phyloP scores from a whole-genome alignment of 331 rosid genomes.

The Cydonia oblonga region DNA sequence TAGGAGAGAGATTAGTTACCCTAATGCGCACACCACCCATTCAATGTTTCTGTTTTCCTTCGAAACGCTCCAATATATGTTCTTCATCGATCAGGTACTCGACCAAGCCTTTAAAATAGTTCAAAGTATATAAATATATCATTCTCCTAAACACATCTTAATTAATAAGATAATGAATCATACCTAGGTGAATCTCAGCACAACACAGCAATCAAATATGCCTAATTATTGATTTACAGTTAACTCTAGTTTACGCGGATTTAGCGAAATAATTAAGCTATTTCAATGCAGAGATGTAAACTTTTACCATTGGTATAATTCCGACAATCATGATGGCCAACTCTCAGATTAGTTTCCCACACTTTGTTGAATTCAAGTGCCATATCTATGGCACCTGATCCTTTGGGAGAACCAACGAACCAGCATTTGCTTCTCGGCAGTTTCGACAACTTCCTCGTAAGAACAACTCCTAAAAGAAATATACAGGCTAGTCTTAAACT shows the following conservation, averaged over 20 bases:
- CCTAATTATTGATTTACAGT: too few relatives aligned
- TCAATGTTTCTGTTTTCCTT: slow-evolving; percentile 7
- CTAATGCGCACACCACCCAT: neutral
- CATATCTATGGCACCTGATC: slow-evolving; percentile 24
- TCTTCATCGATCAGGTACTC: slow-evolving; percentile 56
- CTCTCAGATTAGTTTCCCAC: slow-evolving; percentile 52
- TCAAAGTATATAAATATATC: neutral
- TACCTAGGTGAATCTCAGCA: neutral
- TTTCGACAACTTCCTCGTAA: slow-evolving; percentile 40
- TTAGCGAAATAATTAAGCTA: too few relatives aligned
- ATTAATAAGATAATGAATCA: neutral
- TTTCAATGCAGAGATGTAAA: too few relatives aligned
- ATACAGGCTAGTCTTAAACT: neutral
- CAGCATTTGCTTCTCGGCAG: slow-evolving; percentile 70
- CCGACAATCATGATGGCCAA: slow-evolving; percentile 48
- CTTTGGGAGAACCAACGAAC: slow-evolving; percentile 54
- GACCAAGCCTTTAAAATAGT: slow-evolving; percentile 51
- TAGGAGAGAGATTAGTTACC: too few relatives aligned
- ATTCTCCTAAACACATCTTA: neutral
- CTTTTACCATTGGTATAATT: slow-evolving; percentile 30
- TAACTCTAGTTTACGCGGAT: too few relatives aligned
- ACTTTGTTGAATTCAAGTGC: slow-evolving; percentile 53
- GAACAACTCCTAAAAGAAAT: slow-evolving; percentile 44
- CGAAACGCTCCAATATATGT: slow-evolving; percentile 49
- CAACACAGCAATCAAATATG: too few relatives aligned